Conservation (phyloP, 805 yeast species). For the Teunomyces panamensis region DNA sequence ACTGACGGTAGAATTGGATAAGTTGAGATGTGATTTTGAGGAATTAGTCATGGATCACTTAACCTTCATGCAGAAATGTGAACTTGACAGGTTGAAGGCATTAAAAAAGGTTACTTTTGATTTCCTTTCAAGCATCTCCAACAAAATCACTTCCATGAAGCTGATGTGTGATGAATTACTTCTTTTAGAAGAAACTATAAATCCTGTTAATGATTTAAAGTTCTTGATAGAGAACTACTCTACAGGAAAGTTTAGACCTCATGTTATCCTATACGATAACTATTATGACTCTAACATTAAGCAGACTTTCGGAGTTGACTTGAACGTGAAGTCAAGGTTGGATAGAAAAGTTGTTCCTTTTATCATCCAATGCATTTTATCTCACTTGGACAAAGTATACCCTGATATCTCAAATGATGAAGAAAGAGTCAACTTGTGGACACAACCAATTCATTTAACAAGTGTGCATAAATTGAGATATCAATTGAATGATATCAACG, state of each 20-base stretch:
- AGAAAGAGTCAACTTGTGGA: slow-evolving; percentile 67
- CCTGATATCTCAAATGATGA: slow-evolving; percentile 70
- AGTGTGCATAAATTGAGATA: slow-evolving; percentile 61
- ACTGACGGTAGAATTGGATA: slow-evolving; percentile 59
- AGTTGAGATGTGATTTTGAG: slow-evolving; percentile 68
- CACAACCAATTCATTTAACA: slow-evolving; percentile 57
- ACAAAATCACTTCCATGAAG: slow-evolving; percentile 56
- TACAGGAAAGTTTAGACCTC: slow-evolving; percentile 75
- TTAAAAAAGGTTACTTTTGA: slow-evolving; percentile 73
- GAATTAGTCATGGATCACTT: slow-evolving; percentile 69
- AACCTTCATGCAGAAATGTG: slow-evolving; percentile 78
- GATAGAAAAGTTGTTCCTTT: slow-evolving; percentile 74
- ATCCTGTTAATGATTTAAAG: slow-evolving; percentile 66
- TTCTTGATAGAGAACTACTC: slow-evolving; percentile 63
- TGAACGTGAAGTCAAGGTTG: slow-evolving; percentile 65
- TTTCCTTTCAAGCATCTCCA: slow-evolving; percentile 63
- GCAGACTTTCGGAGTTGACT: slow-evolving; percentile 78
- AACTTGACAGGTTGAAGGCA: slow-evolving; percentile 71
- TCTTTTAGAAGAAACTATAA: slow-evolving; percentile 66
- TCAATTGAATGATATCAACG: slow-evolving; percentile 41
- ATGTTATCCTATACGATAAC: slow-evolving; percentile 71
- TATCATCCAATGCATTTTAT: slow-evolving; percentile 59
- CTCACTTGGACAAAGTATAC: slow-evolving; percentile 65
- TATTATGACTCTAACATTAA: slow-evolving; percentile 66
- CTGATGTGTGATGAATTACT: slow-evolving; percentile 58